A percentile compares a stretch with the other conserved stretches of the same genome.
Conservation (phyloP, 2,329 filamentous ascomycete genomes). For the Apiospora phragmitis region DNA sequence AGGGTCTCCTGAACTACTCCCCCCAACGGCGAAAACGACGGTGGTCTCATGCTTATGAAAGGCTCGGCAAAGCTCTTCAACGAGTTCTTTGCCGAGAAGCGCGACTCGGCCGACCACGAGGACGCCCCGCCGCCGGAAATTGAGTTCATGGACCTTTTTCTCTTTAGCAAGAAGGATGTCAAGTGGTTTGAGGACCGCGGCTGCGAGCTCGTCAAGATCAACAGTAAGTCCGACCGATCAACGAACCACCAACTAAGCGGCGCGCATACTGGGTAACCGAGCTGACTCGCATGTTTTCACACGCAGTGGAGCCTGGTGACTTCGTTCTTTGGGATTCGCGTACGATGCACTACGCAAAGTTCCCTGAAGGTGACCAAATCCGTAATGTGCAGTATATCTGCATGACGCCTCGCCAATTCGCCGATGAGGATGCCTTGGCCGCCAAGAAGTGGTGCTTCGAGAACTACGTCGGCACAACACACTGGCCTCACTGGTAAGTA, state of each 20-base stretch:
- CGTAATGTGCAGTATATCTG: conserved; percentile 37
- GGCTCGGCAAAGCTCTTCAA: conserved; percentile 42
- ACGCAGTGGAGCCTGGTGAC: conserved; percentile 39
- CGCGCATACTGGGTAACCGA: neutral
- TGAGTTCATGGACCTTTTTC: conserved; percentile 40
- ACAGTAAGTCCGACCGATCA: neutral
- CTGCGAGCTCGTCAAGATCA: conserved; percentile 39
- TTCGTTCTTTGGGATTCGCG: conserved; percentile 47
- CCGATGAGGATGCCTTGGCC: conserved; percentile 31
- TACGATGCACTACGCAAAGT: conserved; percentile 43
- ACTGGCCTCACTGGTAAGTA: conserved; percentile 34
- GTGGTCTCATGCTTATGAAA: conserved; percentile 45
- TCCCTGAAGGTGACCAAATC: conserved; percentile 36
- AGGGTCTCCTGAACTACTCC: conserved; percentile 44
- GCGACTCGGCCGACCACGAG: conserved; percentile 42
- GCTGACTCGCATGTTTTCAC: neutral
- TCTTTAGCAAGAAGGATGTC: conserved; percentile 43
- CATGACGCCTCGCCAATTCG: conserved; percentile 37
- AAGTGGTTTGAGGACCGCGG: conserved; percentile 42
- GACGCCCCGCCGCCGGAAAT: conserved; percentile 32
- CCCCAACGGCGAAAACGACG: conserved; percentile 46
- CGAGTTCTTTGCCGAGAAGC: conserved; percentile 43
- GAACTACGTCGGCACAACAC: conserved; percentile 35
- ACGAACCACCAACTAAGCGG: neutral
- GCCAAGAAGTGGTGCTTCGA: conserved; percentile 36